These are phyloP conservation scores for Penicillium palitans DNA, from an alignment of 2,329 filamentous ascomycete species.

Conservation along the genomic window DNA sequence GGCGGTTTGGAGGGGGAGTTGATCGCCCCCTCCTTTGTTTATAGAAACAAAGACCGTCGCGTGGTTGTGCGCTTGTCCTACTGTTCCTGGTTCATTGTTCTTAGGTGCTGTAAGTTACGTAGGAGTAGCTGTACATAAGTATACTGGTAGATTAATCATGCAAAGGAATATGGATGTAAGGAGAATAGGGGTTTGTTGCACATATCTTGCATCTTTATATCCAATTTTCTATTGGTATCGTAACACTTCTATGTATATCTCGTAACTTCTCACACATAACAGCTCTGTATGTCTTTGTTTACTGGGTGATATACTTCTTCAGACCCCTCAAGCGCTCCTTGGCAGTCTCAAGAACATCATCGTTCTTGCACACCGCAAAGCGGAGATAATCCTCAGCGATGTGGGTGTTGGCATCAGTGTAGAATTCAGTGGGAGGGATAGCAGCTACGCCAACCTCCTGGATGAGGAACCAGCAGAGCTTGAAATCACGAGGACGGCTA, in stretches of 20 bases:
- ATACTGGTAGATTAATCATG: not conserved
- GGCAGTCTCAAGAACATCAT: constrained; percentile 76
- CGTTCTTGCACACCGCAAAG: constrained; percentile 95
- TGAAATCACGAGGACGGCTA: constrained; percentile 84
- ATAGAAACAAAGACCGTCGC: constrained; percentile 4
- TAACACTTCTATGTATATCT: not conserved
- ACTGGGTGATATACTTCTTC: constrained; percentile 65
- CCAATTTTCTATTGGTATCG: not conserved
- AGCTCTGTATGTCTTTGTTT: constrained; percentile 4
- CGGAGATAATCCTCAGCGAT: constrained; percentile 91
- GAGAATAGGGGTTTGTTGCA: not conserved
- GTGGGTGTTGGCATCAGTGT: constrained; percentile 78
- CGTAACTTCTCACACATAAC: not conserved
- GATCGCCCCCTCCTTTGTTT: not conserved
- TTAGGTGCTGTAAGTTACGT: not conserved
- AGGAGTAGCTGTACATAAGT: not conserved
- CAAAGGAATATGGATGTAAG: not conserved
- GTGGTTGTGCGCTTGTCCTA: not conserved
- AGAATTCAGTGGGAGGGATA: constrained; percentile 96
- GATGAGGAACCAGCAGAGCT: constrained; percentile 94
- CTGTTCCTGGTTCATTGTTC: not conserved
- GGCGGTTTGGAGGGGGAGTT: not conserved
- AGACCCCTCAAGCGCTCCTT: constrained; percentile 72
- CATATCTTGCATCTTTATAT: not conserved
- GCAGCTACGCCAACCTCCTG: constrained; percentile 93